Evolutionary conservation across 176 grass and related monocot genomes (phyloP).

Genomic region (Themeda triandra): DNA sequence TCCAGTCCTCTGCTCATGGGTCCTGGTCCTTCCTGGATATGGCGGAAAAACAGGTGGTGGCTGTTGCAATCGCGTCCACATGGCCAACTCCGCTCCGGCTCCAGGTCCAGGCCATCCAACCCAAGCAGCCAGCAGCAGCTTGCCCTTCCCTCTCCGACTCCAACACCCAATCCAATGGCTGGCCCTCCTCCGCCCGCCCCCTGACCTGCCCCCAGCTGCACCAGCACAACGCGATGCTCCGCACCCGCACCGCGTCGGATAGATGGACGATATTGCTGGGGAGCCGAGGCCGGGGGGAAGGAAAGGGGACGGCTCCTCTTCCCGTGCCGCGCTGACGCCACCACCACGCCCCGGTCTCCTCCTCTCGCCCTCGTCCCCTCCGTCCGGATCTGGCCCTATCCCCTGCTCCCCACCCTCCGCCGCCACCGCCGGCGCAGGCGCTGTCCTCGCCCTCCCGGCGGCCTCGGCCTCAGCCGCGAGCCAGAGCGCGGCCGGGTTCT

Average conservation of each 20-base stretch:
- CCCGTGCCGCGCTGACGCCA: slow-evolving; percentile 25
- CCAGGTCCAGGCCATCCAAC: not conserved
- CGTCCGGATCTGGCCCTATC: slow-evolving; percentile 19
- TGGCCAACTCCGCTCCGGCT: not conserved
- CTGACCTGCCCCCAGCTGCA: slow-evolving; percentile 1
- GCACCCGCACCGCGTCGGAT: not conserved
- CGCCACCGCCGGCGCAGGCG: not conserved
- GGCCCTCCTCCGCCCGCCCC: not conserved
- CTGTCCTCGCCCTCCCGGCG: slow-evolving; percentile 1
- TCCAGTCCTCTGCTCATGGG: not conserved
- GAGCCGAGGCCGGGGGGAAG: not conserved
- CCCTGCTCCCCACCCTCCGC: not conserved
- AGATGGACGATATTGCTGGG: slow-evolving; percentile 31
- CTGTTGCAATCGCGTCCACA: not conserved
- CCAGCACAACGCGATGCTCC: slow-evolving; percentile 22
- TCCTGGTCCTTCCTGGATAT: slow-evolving; percentile 1
- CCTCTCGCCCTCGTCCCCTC: slow-evolving; percentile 4
- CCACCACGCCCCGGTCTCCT: slow-evolving; percentile 25
- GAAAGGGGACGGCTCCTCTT: slow-evolving; percentile 19
- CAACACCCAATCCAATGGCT: not conserved
- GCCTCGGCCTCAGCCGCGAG: not conserved
- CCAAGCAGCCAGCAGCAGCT: not conserved
- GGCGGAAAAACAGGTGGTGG: slow-evolving; percentile 26
- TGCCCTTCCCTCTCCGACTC: not conserved
- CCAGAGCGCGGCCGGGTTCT: not conserved